Evolutionary conservation across 129 eudicot genomes (phyloP), one percentile per base, ranked within the genome.

Genomic region (Pittosporum tobira): DNA sequence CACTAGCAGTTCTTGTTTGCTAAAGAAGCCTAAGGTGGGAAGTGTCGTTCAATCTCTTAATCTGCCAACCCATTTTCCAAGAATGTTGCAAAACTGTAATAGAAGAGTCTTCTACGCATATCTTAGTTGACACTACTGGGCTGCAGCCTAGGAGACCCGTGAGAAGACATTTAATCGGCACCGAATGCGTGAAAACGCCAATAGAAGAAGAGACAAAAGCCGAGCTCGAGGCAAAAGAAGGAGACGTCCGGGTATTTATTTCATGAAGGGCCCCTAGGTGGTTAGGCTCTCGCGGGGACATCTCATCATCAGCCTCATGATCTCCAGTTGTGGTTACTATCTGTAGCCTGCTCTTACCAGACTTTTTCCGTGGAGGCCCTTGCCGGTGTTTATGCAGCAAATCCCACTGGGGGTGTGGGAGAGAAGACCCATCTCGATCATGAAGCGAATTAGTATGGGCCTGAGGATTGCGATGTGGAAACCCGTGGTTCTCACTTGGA

Each of bases 271-370:
- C 49, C 10, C 57, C 68, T 36, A 70, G 81, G 49, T 72, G 69
- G 47, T 52, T 67, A 30, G 85, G 78, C 29, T 73, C 83, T 52
- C 79, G 82, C 47, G 95, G 96, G 18, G 96, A 83, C 88, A 81
- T 73, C 67, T 85, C 98, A 14, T 86, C 95, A 36, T 91, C 96
- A 12, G 87, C 94, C 76, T 81, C 87, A 16, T 83, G 75, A 56
- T 81, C 94, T 30, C 88, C 90, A 2, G 85, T 89, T 4, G 83
- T 64, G 1, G 96, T 79, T 45, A 91, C 99, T 51, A 87, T 66
- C 63, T 91, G 99, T 51, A 91, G 85, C 70, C 99, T 75, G 76
- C 99, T 91, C 70, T 87, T 91, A 44, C 96, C 99, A 0, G 96
- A 91, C 60, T 87, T 91, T 63, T 77, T 83, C 69, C 77, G 61